phyloP scores from a whole-genome alignment of 768 basidiomycete species.

The Lactarius quietus region DNA sequence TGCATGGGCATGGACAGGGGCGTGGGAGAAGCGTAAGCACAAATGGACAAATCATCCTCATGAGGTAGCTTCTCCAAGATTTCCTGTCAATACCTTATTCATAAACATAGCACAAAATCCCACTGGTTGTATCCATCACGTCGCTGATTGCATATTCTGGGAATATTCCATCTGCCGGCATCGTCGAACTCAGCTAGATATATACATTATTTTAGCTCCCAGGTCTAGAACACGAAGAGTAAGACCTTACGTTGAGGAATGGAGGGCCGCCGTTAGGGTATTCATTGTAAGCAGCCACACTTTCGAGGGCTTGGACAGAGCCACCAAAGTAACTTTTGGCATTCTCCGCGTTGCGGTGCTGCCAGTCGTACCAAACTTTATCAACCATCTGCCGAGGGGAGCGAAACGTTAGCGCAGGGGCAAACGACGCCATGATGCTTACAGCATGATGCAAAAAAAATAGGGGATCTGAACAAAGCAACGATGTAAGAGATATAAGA shows the following conservation, averaged over 20 bases:
- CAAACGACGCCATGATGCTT: background rate
- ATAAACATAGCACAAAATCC: conserved; percentile 37
- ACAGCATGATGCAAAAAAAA: conserved; percentile 39
- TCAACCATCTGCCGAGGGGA: conserved; percentile 33
- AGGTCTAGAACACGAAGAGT: background rate
- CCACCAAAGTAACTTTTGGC: conserved; percentile 34
- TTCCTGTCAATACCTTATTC: conserved; percentile 25
- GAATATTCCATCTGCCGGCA: conserved; percentile 33
- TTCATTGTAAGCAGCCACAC: conserved; percentile 23
- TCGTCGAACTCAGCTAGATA: conserved; percentile 30
- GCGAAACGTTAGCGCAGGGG: background rate
- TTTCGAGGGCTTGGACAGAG: conserved; percentile 31
- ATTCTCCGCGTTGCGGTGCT: conserved; percentile 30
- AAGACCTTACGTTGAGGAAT: conserved; percentile 26
- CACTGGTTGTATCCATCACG: conserved; percentile 34
- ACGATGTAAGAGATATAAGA: background rate
- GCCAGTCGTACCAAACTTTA: conserved; percentile 40
- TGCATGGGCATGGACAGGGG: too few species aligned
- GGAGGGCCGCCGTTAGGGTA: conserved; percentile 33
- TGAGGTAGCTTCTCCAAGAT: background rate
- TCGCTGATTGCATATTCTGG: conserved; percentile 29
- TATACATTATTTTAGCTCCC: background rate
- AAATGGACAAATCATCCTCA: too few species aligned
- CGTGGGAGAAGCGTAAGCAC: too few species aligned
- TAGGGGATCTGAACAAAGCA: conserved; percentile 31